Conservation (phyloP, 257 asterid species). For the Solanum rostratum region DNA sequence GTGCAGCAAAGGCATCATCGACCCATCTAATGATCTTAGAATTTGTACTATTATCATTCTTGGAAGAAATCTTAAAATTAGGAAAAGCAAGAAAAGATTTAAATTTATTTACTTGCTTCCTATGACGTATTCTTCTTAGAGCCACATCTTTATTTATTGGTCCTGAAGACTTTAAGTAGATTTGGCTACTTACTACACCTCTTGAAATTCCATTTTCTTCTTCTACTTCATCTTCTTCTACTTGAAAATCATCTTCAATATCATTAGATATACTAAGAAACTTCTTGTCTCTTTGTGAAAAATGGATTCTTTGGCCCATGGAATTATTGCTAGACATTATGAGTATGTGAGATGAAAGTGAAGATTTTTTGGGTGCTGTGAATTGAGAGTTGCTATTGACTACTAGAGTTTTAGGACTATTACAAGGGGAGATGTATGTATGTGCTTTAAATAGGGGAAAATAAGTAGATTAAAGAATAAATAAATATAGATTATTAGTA, state of each 20-base stretch:
- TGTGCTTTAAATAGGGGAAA: not conserved
- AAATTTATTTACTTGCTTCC: slow-evolving; percentile 38
- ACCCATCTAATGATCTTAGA: slow-evolving; percentile 37
- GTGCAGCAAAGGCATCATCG: slow-evolving; percentile 77
- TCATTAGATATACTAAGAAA: not conserved
- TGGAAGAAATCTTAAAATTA: not conserved
- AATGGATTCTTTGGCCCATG: slow-evolving; percentile 5
- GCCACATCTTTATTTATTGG: slow-evolving; percentile 41
- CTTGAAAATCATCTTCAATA: slow-evolving; percentile 5
- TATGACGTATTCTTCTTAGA: slow-evolving; percentile 66
- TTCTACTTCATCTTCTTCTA: slow-evolving; percentile 10
- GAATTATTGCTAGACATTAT: not conserved
- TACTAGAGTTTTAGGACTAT: not conserved
- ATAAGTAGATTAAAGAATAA: not conserved
- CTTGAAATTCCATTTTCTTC: not conserved
- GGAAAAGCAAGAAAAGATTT: slow-evolving; percentile 36
- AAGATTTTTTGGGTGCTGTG: not conserved
- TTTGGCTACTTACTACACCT: slow-evolving; percentile 16
- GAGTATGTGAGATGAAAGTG: not conserved
- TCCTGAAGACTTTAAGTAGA: slow-evolving; percentile 37
- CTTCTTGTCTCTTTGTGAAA: not conserved
- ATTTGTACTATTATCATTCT: not conserved
- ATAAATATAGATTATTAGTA: not conserved
- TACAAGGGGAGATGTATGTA: not conserved
- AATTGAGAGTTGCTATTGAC: not conserved